Evolutionary conservation across 805 yeast species (phyloP).

Genomic region (Saturnispora serradocipensis): DNA sequence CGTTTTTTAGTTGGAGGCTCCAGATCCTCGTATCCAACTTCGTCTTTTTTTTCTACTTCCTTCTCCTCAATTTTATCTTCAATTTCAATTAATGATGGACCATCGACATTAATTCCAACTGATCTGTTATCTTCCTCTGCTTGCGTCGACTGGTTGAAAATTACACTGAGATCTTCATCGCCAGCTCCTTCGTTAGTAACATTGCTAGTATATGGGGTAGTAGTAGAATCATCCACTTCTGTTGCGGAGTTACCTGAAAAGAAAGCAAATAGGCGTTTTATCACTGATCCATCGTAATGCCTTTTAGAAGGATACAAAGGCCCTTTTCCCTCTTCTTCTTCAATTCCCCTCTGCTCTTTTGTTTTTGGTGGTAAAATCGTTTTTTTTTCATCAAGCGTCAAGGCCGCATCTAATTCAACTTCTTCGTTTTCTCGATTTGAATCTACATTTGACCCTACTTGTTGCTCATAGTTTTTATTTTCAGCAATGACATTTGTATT

Average conservation of each 20-base stretch:
- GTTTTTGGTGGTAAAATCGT: background rate
- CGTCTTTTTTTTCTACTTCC: background rate
- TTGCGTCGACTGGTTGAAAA: no score
- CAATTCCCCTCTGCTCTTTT: background rate
- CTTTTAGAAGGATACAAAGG: background rate
- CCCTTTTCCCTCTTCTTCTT: background rate
- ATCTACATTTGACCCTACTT: background rate
- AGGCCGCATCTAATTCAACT: background rate
- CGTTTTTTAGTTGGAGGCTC: slow-evolving; percentile 4
- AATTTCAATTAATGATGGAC: background rate
- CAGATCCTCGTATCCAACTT: background rate
- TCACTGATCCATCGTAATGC: background rate
- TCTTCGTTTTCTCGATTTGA: background rate
- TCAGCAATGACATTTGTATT: background rate
- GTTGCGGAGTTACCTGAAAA: background rate
- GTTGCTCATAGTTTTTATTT: background rate
- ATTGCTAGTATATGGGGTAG: background rate
- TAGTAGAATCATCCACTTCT: background rate
- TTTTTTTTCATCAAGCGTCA: background rate
- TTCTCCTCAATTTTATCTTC: background rate
- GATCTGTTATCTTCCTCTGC: background rate
- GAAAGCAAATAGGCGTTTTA: background rate
- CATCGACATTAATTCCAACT: background rate
- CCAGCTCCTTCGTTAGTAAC: background rate
- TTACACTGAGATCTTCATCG: background rate